A percentile compares a stretch with the other conserved stretches of the same genome.
Conservation (phyloP, 768 basidiomycete genomes). For the Tubosaeta brunneosetosa region DNA sequence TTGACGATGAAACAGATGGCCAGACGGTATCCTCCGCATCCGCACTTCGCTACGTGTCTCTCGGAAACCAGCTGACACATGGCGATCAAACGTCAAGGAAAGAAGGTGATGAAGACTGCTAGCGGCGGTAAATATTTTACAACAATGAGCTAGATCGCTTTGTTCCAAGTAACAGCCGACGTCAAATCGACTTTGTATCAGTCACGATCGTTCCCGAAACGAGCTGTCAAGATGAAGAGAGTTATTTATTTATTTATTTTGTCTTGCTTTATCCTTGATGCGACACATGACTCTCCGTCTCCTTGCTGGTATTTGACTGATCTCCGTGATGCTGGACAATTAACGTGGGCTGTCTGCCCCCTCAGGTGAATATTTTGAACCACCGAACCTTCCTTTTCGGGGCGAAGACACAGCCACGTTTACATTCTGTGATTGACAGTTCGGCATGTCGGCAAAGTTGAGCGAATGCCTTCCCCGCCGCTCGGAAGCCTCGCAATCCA, state of each 20-base stretch:
- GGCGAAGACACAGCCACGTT: slow-evolving; percentile 14
- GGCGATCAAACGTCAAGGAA: slow-evolving; percentile 25
- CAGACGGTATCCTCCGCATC: slow-evolving; percentile 15
- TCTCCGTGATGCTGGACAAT: background rate
- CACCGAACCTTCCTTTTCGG: slow-evolving; percentile 32
- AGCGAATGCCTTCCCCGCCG: slow-evolving; percentile 41
- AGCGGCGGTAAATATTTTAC: slow-evolving; percentile 11
- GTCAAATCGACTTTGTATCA: slow-evolving; percentile 18
- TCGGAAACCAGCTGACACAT: slow-evolving; percentile 18
- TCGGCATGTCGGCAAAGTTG: slow-evolving; percentile 26
- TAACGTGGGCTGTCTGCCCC: too few relatives aligned
- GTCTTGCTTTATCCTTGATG: background rate
- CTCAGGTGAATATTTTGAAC: background rate
- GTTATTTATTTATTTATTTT: background rate
- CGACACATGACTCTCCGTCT: background rate
- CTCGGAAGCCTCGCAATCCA: slow-evolving; percentile 70
- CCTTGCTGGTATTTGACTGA: background rate
- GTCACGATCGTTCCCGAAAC: slow-evolving; percentile 14
- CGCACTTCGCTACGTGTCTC: slow-evolving; percentile 18
- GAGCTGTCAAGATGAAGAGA: slow-evolving; percentile 17
- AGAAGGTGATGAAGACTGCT: slow-evolving; percentile 6
- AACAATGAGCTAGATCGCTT: slow-evolving; percentile 27
- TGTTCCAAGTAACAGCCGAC: slow-evolving; percentile 19
- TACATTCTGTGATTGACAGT: slow-evolving; percentile 20
- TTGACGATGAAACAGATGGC: slow-evolving; percentile 26